Percentiles rank a stretch among this genome's conserved stretches.
These are phyloP conservation scores for Vigna radiata DNA, from an alignment of 306 rosid species.

Conservation along the genomic window DNA sequence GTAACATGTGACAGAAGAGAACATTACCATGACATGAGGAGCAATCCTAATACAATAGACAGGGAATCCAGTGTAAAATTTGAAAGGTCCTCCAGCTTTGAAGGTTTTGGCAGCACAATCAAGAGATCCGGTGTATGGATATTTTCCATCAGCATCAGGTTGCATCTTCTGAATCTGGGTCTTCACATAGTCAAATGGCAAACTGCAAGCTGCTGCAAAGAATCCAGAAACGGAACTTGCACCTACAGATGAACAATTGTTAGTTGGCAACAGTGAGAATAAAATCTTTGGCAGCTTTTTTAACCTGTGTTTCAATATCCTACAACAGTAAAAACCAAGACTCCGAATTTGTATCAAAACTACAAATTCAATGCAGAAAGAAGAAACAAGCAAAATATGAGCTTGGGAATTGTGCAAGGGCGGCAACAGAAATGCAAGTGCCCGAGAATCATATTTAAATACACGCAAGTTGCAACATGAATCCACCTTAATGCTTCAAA, in stretches of 20 bases:
- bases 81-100: conserved; percentile 82
- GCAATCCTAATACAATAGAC: conserved; percentile 94
- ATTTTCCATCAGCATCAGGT: conserved; percentile 90
- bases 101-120: conserved; percentile 85
- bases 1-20: conserved; percentile 19
- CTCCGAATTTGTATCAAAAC: not conserved
- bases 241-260: conserved; percentile 51
- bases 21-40: conserved; percentile 95
- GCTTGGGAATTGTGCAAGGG: not conserved
- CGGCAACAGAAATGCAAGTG: not conserved
- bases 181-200: conserved; percentile 95
- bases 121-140: conserved; percentile 87
- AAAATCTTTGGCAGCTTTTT: not conserved
- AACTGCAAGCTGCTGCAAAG: conserved; percentile 94
- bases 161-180: conserved; percentile 99
- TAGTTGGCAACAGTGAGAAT: conserved; percentile 23
- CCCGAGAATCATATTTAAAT: not conserved
- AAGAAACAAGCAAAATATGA: not conserved
- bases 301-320: not conserved
- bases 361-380: not conserved
- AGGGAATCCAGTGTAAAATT: conserved; percentile 93
- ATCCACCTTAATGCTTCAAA: not conserved
- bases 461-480: not conserved
- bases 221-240: conserved; percentile 95
- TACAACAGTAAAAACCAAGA: not conserved